These are phyloP conservation scores for Crinitomyces ghanaensis DNA, from an alignment of 805 yeast genomes.

Conservation along the genomic window DNA sequence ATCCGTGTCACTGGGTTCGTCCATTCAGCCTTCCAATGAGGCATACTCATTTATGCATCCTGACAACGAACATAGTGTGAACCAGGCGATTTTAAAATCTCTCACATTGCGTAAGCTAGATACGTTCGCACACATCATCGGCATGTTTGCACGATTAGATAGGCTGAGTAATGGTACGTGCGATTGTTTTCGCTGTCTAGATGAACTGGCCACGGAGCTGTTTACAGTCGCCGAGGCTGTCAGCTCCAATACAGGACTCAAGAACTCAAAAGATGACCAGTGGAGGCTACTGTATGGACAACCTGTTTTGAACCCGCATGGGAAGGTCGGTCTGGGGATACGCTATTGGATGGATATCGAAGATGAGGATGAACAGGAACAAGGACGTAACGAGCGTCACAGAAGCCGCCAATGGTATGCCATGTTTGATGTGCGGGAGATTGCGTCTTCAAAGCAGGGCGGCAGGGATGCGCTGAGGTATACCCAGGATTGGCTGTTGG, in stretches of 20 bases:
- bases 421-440: constrained; percentile 1
- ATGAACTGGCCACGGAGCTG: constrained; percentile 23
- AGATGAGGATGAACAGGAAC: not conserved
- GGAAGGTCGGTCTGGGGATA: constrained; percentile 24
- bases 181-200: constrained; percentile 27
- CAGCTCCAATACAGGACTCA: not conserved
- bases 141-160: constrained; percentile 25
- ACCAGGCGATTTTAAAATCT: constrained; percentile 18
- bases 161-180: constrained; percentile 23
- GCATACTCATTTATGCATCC: constrained; percentile 18
- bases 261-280: constrained; percentile 6
- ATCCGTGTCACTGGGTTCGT: constrained; percentile 21
- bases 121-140: constrained; percentile 23
- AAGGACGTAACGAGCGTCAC: not conserved
- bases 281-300: constrained; percentile 20
- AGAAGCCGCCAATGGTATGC: constrained; percentile 1
- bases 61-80: constrained; percentile 12
- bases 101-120: constrained; percentile 25
- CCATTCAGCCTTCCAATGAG: constrained; percentile 11
- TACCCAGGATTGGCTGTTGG: constrained; percentile 16
- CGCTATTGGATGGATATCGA: constrained; percentile 19
- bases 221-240: constrained; percentile 3
- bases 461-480: constrained; percentile 12
- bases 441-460: too few species aligned
- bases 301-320: constrained; percentile 22